These are phyloP conservation scores for Epichloe uncinata DNA, from an alignment of 2,329 filamentous ascomycete genomes.

Conservation along the genomic window DNA sequence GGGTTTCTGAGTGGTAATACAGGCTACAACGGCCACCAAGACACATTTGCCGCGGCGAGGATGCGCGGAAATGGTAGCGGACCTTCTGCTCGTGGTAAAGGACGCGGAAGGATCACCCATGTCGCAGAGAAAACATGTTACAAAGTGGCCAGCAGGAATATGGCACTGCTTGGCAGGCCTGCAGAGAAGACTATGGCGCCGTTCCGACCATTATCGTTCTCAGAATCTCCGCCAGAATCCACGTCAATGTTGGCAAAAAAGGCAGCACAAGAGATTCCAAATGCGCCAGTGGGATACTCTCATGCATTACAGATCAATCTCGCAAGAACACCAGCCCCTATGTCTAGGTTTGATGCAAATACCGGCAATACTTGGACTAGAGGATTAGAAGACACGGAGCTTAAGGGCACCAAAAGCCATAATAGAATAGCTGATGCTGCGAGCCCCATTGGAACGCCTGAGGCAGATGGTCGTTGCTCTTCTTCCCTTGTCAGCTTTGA, in stretches of 20 bases:
- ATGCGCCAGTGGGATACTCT: neutral
- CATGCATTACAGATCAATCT: slow-evolving; percentile 2
- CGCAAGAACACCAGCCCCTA: slow-evolving; percentile 3
- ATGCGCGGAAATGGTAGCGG: neutral
- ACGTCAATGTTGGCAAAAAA: neutral
- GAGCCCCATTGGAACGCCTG: neutral
- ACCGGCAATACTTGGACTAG: neutral
- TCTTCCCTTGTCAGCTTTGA: neutral
- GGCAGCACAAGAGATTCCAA: neutral
- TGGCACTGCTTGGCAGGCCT: neutral
- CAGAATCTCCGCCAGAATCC: too few species aligned
- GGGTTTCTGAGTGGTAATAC: neutral
- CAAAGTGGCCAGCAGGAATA: neutral
- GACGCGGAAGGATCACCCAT: neutral
- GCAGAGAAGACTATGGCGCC: neutral
- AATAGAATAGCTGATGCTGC: neutral
- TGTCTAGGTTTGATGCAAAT: neutral
- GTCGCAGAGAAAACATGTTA: neutral
- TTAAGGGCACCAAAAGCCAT: neutral
- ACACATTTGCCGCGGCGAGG: neutral
- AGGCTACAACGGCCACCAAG: neutral
- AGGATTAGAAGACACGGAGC: neutral
- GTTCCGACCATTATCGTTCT: neutral
- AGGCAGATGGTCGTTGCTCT: neutral
- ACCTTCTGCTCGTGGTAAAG: neutral